Base-by-base conservation (phyloP, 768 basidiomycete genomes). In the Macrolepiota fuliginosa region DNA sequence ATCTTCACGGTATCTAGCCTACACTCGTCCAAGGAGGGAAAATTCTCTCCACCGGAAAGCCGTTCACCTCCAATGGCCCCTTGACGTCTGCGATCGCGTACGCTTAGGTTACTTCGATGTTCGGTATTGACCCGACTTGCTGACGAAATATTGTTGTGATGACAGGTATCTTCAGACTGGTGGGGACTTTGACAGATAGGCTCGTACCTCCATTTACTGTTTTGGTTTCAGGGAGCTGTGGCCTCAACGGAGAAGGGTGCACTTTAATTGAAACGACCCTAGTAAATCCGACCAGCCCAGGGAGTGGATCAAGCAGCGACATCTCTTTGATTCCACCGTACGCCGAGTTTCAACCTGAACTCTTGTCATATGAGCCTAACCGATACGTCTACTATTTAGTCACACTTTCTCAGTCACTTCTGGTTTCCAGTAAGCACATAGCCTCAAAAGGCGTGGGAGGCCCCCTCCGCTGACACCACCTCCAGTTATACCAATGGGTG, bases 181-280 rank as follows among this genome's bases (percentile, higher is more conserved):
- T 37, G 37, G 24, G 22, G 2, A 12, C 36, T 11, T 17, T 22
- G 24, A 19, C 13, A 13, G 13, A 25, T 10, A 12, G 36, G 10
- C 36, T 19, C 5, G 5, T 12, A 9, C 11, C 4, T 24, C 10
- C n/a, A 51, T 62, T 19, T 11, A 49, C 7, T 47, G 9, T 49
- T 49, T 22, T 11, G 24, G 6, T 49, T 3, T 17, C 17, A 69
- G 74, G 74, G 9, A 29, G 29, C 17, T 77, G 75, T 42, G 73
- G 73, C 1, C 69, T 70, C 61, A 74, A 76, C 56, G 76, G 76
- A 4, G 76, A 77, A 55, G 65, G 71, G 3, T 77, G 76, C 65
- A 73, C 71, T 17, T 47, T 72, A 15, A 63, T 77, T 22, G 75
- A 76, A 62, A 70, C 69, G 5, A 74, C 69, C 22, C 67, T 77